Evolutionary conservation across 2,329 filamentous ascomycete genomes (phyloP).

Genomic region (Diaporthe australafricana): DNA sequence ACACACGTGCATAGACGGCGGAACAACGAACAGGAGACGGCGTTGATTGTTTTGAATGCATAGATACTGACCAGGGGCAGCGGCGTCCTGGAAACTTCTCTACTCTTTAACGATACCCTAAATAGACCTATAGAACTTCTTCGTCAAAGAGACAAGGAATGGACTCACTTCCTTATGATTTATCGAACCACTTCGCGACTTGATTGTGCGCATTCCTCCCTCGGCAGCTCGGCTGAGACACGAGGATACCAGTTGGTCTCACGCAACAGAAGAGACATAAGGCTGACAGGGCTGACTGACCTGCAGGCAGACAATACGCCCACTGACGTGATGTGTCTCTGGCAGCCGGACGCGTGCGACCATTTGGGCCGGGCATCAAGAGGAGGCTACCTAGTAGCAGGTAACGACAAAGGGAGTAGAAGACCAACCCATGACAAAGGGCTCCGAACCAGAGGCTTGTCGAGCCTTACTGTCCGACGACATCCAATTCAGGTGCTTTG

Average conservation of each 20-base stretch:
- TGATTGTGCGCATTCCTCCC: not conserved
- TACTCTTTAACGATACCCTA: conserved; percentile 25
- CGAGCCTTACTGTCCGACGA: not conserved
- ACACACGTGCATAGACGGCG: not conserved
- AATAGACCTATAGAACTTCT: conserved; percentile 25
- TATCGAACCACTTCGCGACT: not conserved
- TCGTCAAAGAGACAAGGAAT: not conserved
- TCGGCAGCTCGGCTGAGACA: not conserved
- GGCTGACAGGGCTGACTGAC: not conserved
- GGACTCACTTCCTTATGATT: not conserved
- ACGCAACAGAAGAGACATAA: not conserved
- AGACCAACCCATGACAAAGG: not conserved
- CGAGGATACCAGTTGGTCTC: not conserved
- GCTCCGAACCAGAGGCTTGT: not conserved
- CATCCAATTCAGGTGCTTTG: not conserved
- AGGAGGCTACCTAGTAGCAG: not conserved
- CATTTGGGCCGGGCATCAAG: not conserved
- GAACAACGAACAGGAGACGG: too few species aligned
- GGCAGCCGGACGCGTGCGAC: not conserved
- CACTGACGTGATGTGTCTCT: not conserved
- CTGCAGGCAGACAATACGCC: not conserved
- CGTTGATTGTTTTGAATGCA: not conserved
- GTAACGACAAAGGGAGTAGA: not conserved
- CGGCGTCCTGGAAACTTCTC: conserved; percentile 23
- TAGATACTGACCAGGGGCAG: not conserved